A percentile compares a stretch with the other conserved stretches of the same genome.
These are phyloP conservation scores for Phytophthora multivora DNA, from an alignment of 352 stramenopile genomes.

Conservation along the genomic window DNA sequence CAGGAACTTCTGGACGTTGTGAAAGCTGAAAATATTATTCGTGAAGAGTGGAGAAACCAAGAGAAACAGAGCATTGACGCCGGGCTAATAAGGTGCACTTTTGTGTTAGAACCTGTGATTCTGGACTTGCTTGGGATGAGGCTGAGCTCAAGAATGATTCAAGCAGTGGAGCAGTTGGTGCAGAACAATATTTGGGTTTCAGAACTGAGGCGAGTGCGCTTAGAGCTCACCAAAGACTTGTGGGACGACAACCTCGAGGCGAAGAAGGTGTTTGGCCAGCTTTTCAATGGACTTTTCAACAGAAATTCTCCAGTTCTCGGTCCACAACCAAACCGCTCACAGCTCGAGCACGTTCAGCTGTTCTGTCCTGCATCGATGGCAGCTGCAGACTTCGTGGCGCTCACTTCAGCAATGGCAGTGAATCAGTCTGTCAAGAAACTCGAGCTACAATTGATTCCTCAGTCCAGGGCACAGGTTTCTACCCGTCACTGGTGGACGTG, in stretches of 20 bases:
- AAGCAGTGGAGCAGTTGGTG: neutral
- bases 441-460: neutral
- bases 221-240: neutral
- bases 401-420: neutral
- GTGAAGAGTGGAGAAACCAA: slow-evolving; percentile 1
- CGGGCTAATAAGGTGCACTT: slow-evolving; percentile 2
- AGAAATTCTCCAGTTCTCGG: neutral
- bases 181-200: slow-evolving; percentile 2
- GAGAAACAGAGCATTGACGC: neutral
- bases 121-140: slow-evolving; percentile 4
- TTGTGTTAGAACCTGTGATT: slow-evolving; percentile 8
- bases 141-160: neutral
- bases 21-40: slow-evolving; percentile 1
- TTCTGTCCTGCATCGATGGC: slow-evolving; percentile 1
- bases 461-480: neutral
- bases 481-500: slow-evolving; percentile 5
- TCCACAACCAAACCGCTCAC: neutral
- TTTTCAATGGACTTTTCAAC: neutral
- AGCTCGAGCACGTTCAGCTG: neutral
- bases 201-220: neutral
- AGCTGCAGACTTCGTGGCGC: slow-evolving; percentile 7
- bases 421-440: slow-evolving; percentile 3
- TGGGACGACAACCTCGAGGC: neutral
- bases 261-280: neutral
- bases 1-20: neutral